A percentile compares a stretch with the other conserved stretches of the same genome.
These are phyloP conservation scores for Mortierella sp. DNA, from an alignment of 371 early-diverging fungal species.

Conservation along the genomic window DNA sequence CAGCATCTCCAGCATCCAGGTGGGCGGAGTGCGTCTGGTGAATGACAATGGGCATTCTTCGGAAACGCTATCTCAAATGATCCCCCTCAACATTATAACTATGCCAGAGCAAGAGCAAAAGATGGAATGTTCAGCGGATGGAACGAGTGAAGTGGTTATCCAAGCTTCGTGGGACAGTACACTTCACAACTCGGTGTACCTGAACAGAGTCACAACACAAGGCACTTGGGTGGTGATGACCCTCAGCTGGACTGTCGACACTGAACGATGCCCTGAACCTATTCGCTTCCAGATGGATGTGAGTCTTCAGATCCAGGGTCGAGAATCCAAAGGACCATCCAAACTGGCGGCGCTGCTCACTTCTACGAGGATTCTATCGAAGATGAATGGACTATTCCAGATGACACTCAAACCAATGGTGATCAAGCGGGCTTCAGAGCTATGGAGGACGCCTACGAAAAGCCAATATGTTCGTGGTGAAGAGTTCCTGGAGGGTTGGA, in stretches of 20 bases:
- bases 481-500: constrained; percentile 80
- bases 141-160: constrained; percentile 68
- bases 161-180: constrained; percentile 88
- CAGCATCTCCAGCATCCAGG: constrained; percentile 61
- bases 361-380: constrained; percentile 53
- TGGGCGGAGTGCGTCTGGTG: constrained; percentile 75
- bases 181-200: constrained; percentile 75
- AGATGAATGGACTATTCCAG: constrained; percentile 65
- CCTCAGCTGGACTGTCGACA: constrained; percentile 68
- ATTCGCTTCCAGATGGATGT: constrained; percentile 74
- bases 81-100: constrained; percentile 63
- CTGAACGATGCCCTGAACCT: constrained; percentile 66
- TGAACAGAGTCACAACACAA: constrained; percentile 75
- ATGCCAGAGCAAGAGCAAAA: no score
- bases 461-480: constrained; percentile 88
- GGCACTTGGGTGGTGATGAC: constrained; percentile 69
- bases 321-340: constrained; percentile 62
- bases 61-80: constrained; percentile 61
- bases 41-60: constrained; percentile 73
- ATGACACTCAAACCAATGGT: constrained; percentile 69
- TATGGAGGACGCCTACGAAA: constrained; percentile 83
- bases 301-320: constrained; percentile 70
- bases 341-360: constrained; percentile 55
- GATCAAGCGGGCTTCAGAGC: constrained; percentile 65
- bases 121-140: constrained; percentile 64